Base-by-base conservation (phyloP, 2,329 filamentous ascomycete genomes). In the Botrytis porri region DNA sequence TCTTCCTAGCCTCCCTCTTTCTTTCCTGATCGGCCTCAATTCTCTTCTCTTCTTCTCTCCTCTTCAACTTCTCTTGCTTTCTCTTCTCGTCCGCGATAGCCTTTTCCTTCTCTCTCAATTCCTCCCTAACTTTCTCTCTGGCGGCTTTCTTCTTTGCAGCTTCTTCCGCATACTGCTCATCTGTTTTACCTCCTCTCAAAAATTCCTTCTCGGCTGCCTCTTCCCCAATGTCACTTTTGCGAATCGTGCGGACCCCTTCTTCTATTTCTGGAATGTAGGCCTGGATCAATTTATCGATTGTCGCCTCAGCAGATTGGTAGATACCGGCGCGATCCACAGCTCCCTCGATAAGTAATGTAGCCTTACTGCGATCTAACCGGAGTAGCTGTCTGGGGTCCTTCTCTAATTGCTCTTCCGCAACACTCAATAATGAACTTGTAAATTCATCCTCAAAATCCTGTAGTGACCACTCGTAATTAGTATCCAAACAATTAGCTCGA, bases 301-400 rank as follows among this genome's bases (percentile, higher is more conserved):
- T 88, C 12, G 87, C 85, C 77, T 93, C 89, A 0, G 91, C 92
- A 77, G 88, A 88, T 74, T 91, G 88, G 78, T 95, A 96, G 41
- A 94, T 89, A 39, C 92, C 91, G 32, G 89, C 91, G 74, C 93
- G 89, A 78, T 95, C 92, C 29, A 93, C 88, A 1, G 92, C 92
- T 73, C 93, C 93, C 80, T 95, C 92, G 59, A 95, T 90, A 7
- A 97, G 86, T 0, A 92, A 89, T 2, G 90, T 89, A 6, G 92
- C 91, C 80, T 94, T 93, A 73, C 88, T 86, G 29, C 91, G 90
- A 78, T 94, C 92, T 69, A 93, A 88, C 25, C 90, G 90, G 6
- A 95, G 86, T 16, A 95, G 88, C 74, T 89, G 88, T 41, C 87
- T 86, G 0, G 92, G 89, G 77, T 95, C 93, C 75, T 89, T 88